A percentile compares a stretch with the other conserved stretches of the same genome.
Evolutionary conservation across 2,329 filamentous ascomycete species (phyloP).

Genomic region (Fusarium nematophilum): DNA sequence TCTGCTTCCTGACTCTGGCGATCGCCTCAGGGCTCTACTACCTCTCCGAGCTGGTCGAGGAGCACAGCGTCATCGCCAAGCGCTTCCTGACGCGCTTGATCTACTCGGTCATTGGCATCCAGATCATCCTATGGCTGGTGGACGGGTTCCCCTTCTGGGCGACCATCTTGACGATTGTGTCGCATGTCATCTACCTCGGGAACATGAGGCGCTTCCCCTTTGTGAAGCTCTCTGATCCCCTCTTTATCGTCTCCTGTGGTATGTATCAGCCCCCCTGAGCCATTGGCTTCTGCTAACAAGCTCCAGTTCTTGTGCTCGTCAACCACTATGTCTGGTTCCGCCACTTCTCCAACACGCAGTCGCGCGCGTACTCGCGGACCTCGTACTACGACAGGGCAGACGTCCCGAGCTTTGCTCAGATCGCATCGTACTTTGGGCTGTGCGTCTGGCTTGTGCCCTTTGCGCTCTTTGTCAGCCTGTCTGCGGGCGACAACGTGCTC

Average conservation of each 20-base stretch:
- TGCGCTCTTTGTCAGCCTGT: constrained; percentile 91
- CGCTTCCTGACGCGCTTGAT: constrained; percentile 87
- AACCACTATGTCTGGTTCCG: constrained; percentile 98
- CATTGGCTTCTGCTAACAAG: constrained; percentile 13
- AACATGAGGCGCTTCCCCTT: constrained; percentile 82
- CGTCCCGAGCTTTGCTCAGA: constrained; percentile 89
- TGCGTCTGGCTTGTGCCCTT: constrained; percentile 98
- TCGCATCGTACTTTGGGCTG: constrained; percentile 94
- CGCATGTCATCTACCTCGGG: constrained; percentile 86
- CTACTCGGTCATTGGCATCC: constrained; percentile 80
- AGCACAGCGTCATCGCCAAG: constrained; percentile 94
- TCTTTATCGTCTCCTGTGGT: constrained; percentile 88
- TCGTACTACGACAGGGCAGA: constrained; percentile 72
- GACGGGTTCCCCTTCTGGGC: constrained; percentile 87
- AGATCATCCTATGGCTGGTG: constrained; percentile 79
- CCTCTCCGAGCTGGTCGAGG: constrained; percentile 96
- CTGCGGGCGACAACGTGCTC: constrained; percentile 93
- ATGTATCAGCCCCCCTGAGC: constrained; percentile 46
- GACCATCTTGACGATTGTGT: constrained; percentile 79
- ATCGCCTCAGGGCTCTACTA: constrained; percentile 99
- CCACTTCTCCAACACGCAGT: constrained; percentile 80
- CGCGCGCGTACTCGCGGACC: constrained; percentile 66
- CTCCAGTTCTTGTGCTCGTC: constrained; percentile 79
- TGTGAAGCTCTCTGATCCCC: constrained; percentile 86
- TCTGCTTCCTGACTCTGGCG: constrained; percentile 92